phyloP scores from a whole-genome alignment of 31 red algal species.

The Bonnemaisonia californica region DNA sequence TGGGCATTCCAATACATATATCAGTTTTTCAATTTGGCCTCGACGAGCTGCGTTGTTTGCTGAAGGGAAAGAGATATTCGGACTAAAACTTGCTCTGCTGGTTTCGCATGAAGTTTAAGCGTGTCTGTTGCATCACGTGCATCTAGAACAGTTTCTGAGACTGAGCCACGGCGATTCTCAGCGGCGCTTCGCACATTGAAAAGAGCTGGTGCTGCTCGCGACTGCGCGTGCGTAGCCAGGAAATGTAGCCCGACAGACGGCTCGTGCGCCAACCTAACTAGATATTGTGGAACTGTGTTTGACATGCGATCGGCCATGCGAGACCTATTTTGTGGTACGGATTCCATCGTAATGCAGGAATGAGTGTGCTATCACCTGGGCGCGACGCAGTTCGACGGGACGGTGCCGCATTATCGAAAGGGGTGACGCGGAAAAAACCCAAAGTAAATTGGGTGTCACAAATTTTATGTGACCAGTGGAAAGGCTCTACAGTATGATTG shows the following conservation, averaged over 20 bases:
- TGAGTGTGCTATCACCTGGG: too few relatives aligned
- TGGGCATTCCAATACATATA: too few relatives aligned
- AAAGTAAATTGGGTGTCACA: too few relatives aligned
- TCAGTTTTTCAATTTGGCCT: neutral
- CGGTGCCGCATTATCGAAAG: too few relatives aligned
- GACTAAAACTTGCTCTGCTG: neutral
- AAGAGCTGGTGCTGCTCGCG: slow-evolving; percentile 17
- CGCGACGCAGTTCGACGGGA: too few relatives aligned
- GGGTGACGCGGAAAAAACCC: too few relatives aligned
- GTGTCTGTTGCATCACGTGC: slow-evolving; percentile 3
- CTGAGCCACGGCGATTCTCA: neutral
- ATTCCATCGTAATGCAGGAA: too few relatives aligned
- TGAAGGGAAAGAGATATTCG: neutral
- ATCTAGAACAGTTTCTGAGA: slow-evolving; percentile 8
- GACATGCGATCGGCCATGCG: too few relatives aligned
- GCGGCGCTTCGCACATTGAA: neutral
- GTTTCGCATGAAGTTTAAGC: neutral
- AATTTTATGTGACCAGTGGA: too few relatives aligned
- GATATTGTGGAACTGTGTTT: slow-evolving; percentile 2
- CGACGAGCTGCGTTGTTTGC: neutral
- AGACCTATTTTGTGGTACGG: too few relatives aligned
- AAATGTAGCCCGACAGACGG: slow-evolving; percentile 30
- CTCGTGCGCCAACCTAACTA: slow-evolving; percentile 21
- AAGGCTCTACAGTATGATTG: too few relatives aligned
- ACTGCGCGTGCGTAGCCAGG: slow-evolving; percentile 10